These are phyloP conservation scores for Neospora caninum DNA, from an alignment of 169 alveolate species.

Conservation along the genomic window DNA sequence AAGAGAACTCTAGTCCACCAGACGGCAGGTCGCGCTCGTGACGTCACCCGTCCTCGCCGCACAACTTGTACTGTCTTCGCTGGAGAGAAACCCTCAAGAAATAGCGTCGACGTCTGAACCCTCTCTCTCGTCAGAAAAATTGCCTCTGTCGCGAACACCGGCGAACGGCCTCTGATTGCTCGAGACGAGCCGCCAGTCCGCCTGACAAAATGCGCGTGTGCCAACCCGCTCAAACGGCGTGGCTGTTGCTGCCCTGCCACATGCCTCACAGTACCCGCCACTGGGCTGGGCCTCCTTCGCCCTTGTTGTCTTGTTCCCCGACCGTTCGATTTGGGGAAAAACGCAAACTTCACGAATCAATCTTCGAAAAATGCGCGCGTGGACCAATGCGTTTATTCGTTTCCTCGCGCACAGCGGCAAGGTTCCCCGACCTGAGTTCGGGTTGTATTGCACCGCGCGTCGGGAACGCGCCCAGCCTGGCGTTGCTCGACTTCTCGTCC, in stretches of 20 bases:
- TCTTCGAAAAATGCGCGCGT: not conserved
- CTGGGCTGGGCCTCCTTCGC: not conserved
- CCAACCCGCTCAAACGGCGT: slow-evolving; percentile 6
- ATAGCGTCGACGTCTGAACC: not conserved
- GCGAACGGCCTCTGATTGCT: not conserved
- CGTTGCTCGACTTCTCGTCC: not conserved
- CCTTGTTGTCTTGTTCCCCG: not conserved
- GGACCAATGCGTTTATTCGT: not conserved
- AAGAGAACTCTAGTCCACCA: not conserved
- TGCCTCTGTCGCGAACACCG: not conserved
- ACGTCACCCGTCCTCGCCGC: not conserved
- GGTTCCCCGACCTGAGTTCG: not conserved
- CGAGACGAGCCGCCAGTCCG: not conserved
- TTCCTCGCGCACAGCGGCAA: not conserved
- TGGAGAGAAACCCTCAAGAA: not conserved
- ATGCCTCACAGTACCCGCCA: not conserved
- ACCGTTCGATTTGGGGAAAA: not conserved
- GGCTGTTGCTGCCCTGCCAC: slow-evolving; percentile 17
- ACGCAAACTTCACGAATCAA: not conserved
- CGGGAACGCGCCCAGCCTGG: not conserved
- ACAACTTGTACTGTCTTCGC: not conserved
- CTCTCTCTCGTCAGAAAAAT: not conserved
- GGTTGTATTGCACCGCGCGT: not conserved
- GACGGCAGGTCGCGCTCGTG: not conserved
- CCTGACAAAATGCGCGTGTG: not conserved